Conservation (phyloP, 169 alveolate genomes). For the Cryptosporidium felis region DNA sequence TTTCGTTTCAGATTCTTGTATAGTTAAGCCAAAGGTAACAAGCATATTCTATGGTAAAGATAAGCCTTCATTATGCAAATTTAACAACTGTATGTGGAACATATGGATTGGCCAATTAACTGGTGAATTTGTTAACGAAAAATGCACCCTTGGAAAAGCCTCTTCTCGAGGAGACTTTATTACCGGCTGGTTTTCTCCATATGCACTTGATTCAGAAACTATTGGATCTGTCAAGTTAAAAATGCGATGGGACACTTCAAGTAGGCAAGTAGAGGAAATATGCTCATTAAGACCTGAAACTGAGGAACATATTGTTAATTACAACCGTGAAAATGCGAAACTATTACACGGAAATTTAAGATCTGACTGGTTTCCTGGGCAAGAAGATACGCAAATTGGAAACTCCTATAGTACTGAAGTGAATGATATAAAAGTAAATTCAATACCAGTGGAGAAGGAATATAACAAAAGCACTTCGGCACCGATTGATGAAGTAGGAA, state of each 20-base stretch:
- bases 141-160: slow-evolving; percentile 54
- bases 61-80: slow-evolving; percentile 53
- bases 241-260: slow-evolving; percentile 14
- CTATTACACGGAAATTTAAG: background rate
- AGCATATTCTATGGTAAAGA: slow-evolving; percentile 48
- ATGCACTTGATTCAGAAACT: slow-evolving; percentile 45
- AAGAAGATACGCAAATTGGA: background rate
- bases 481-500: no score
- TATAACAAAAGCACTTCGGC: no score
- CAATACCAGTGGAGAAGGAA: background rate
- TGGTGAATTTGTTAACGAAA: slow-evolving; percentile 41
- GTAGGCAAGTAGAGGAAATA: background rate
- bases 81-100: slow-evolving; percentile 63
- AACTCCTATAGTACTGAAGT: background rate
- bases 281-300: background rate
- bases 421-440: background rate
- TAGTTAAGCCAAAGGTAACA: slow-evolving; percentile 50
- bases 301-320: background rate
- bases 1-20: slow-evolving; percentile 56
- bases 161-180: slow-evolving; percentile 61
- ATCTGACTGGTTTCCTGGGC: slow-evolving; percentile 39
- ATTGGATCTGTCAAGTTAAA: slow-evolving; percentile 39
- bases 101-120: slow-evolving; percentile 53
- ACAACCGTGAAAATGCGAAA: background rate
- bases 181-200: slow-evolving; percentile 59